phyloP scores from a whole-genome alignment of 257 asterid genomes.

The Nicotiana sylvestris region DNA sequence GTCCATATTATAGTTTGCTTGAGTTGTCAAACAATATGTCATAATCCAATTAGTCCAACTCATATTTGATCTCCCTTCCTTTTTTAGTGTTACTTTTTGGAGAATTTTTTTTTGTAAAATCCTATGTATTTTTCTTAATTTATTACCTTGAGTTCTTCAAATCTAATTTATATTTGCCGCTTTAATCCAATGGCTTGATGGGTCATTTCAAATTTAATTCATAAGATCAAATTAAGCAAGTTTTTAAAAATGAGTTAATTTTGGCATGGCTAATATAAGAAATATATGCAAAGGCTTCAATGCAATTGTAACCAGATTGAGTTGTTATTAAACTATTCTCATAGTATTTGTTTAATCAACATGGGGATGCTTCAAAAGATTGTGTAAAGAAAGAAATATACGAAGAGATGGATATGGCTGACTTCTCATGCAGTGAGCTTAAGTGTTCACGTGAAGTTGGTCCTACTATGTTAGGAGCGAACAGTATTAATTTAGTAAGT shows the following conservation, averaged over 20 bases:
- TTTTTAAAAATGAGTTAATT: background rate
- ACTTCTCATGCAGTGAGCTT: constrained; percentile 52
- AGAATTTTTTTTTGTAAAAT: too few relatives aligned
- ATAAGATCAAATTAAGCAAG: background rate
- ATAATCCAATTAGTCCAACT: too few relatives aligned
- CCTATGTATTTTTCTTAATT: too few relatives aligned
- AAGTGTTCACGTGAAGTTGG: constrained; percentile 81
- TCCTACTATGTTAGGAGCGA: constrained; percentile 47
- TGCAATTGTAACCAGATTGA: background rate
- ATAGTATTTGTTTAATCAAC: constrained; percentile 8
- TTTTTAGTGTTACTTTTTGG: too few relatives aligned
- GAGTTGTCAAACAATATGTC: too few relatives aligned
- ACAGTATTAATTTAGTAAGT: constrained; percentile 20
- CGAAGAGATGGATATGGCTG: constrained; percentile 33
- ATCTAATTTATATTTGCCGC: too few relatives aligned
- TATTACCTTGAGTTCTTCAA: too few relatives aligned
- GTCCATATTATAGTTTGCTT: too few relatives aligned
- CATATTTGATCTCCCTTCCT: too few relatives aligned
- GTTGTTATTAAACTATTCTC: background rate
- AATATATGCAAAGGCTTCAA: background rate
- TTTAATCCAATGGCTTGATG: background rate
- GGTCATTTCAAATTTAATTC: background rate
- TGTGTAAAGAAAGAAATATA: constrained; percentile 18
- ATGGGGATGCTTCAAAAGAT: constrained; percentile 23
- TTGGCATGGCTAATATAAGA: background rate